phyloP scores from a whole-genome alignment of 768 basidiomycete genomes.

The Gymnopilus dilepis region DNA sequence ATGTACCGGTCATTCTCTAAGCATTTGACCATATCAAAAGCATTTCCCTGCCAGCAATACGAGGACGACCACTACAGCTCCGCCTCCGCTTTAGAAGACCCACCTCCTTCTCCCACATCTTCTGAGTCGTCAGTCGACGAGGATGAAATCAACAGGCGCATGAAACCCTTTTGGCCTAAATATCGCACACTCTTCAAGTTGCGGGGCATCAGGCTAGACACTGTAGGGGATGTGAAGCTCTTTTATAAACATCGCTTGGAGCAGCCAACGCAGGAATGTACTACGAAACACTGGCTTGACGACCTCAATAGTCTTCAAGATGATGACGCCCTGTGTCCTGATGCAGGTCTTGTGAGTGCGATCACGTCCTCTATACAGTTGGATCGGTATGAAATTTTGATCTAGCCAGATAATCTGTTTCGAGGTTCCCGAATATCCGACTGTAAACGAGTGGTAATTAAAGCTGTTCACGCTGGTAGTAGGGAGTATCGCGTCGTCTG shows the following conservation, averaged over 20 bases:
- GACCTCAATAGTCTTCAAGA: conserved; percentile 21
- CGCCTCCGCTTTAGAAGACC: conserved; percentile 15
- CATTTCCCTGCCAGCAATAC: conserved; percentile 7
- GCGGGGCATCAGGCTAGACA: conserved; percentile 70
- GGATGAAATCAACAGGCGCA: conserved; percentile 63
- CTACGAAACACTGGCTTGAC: conserved; percentile 19
- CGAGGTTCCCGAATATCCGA: conserved; percentile 62
- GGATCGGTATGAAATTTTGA: conserved; percentile 7
- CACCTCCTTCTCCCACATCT: conserved; percentile 47
- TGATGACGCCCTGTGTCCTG: conserved; percentile 70
- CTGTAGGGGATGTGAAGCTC: conserved; percentile 66
- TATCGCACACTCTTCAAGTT: conserved; percentile 52
- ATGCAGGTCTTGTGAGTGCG: conserved; percentile 69
- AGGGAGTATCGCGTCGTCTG: conserved; percentile 67
- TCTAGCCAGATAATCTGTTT: conserved; percentile 76
- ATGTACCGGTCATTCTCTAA: conserved; percentile 10
- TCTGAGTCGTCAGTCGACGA: conserved; percentile 59
- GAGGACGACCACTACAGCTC: conserved; percentile 4
- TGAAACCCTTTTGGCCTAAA: conserved; percentile 65
- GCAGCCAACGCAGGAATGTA: conserved; percentile 16
- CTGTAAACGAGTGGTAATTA: conserved; percentile 61
- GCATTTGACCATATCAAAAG: conserved; percentile 11
- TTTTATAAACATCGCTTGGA: conserved; percentile 46
- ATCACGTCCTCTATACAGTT: not conserved
- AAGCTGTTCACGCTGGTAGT: conserved; percentile 68